phyloP scores from a whole-genome alignment of 2,329 filamentous ascomycete genomes.

The Tolypocladium amazonense region DNA sequence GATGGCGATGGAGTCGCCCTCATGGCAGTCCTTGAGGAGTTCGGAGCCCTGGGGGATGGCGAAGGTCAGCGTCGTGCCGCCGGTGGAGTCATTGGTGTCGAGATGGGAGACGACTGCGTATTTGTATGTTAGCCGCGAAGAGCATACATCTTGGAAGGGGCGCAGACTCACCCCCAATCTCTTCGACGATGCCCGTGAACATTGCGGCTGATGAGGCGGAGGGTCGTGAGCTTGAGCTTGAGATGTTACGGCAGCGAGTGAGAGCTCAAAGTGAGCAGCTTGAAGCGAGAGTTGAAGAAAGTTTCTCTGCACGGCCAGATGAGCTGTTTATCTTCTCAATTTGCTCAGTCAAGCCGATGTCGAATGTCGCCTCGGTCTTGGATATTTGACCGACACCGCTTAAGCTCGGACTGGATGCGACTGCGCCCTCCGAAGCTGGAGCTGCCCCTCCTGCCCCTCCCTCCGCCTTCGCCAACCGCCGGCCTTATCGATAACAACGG shows the following conservation, averaged over 20 bases:
- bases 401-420: neutral
- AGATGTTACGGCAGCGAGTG: neutral
- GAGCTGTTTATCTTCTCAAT: neutral
- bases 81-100: slow-evolving; percentile 68
- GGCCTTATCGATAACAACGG: slow-evolving; percentile 19
- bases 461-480: neutral
- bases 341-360: neutral
- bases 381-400: neutral
- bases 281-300: neutral
- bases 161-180: slow-evolving; percentile 67
- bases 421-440: neutral
- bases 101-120: slow-evolving; percentile 71
- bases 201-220: slow-evolving; percentile 34
- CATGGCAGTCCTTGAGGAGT: slow-evolving; percentile 73
- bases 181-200: slow-evolving; percentile 94
- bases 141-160: neutral
- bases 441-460: neutral
- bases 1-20: slow-evolving; percentile 89
- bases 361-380: neutral
- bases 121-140: slow-evolving; percentile 10
- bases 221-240: neutral
- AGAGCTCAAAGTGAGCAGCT: neutral
- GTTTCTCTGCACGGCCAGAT: too few species aligned
- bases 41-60: slow-evolving; percentile 51
- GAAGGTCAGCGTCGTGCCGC: slow-evolving; percentile 87